These are phyloP conservation scores for Stylosanthes scabra DNA, from an alignment of 331 rosid species.

Conservation along the genomic window DNA sequence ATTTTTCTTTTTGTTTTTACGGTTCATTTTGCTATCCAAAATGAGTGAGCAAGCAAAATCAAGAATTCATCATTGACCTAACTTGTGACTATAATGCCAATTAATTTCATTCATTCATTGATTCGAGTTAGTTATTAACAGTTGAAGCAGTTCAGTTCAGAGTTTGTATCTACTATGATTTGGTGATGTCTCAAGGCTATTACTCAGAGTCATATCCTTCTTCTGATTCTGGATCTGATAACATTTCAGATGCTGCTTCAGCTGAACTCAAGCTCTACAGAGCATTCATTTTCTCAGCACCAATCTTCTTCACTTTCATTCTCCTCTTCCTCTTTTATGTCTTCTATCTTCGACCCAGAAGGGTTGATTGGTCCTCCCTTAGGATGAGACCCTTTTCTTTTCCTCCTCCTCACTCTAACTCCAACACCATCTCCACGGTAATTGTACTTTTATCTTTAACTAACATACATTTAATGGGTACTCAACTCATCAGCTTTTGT, in stretches of 20 bases:
- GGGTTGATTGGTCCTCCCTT: constrained; percentile 66
- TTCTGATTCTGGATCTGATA: constrained; percentile 27
- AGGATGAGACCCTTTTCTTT: constrained; percentile 46
- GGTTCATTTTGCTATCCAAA: neutral
- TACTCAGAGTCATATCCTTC: neutral
- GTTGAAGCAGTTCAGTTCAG: neutral
- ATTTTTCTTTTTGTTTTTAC: too few species aligned
- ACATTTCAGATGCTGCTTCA: constrained; percentile 41
- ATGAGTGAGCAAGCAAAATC: neutral
- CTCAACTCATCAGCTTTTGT: neutral
- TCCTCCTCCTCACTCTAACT: neutral
- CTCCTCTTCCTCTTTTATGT: constrained; percentile 72
- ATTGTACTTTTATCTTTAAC: neutral
- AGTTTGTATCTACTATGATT: neutral
- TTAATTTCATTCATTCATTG: too few species aligned
- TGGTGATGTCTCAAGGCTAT: constrained; percentile 48
- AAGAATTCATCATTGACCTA: neutral
- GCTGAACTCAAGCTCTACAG: constrained; percentile 56
- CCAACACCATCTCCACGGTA: constrained; percentile 50
- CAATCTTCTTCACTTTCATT: constrained; percentile 67
- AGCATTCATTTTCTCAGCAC: constrained; percentile 69
- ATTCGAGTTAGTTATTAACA: neutral
- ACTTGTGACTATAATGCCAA: neutral
- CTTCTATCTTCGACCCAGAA: constrained; percentile 76
- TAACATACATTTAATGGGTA: neutral